A percentile compares a stretch with the other conserved stretches of the same genome.
These are phyloP conservation scores for Colletotrichum neosansevieriae DNA, from an alignment of 2,329 filamentous ascomycete species.

Conservation along the genomic window DNA sequence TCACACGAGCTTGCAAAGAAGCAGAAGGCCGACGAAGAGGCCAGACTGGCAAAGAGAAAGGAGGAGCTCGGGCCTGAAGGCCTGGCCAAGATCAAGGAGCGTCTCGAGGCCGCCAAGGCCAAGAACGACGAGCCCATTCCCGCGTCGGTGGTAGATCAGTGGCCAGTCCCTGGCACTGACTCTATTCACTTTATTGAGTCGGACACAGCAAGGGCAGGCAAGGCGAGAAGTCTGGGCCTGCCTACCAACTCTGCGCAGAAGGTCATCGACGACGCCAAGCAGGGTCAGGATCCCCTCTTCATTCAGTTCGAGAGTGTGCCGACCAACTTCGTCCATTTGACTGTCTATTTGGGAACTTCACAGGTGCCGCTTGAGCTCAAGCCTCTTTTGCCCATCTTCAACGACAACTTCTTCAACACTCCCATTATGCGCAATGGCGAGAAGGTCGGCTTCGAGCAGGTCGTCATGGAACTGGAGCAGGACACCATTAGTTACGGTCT, in stretches of 20 bases:
- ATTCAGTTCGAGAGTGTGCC: conserved; percentile 97
- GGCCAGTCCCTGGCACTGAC: conserved; percentile 85
- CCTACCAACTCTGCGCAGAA: conserved; percentile 78
- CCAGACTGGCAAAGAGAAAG: conserved; percentile 82
- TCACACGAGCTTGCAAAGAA: conserved; percentile 83
- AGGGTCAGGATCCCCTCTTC: conserved; percentile 78
- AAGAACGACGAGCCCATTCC: conserved; percentile 93
- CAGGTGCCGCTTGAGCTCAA: conserved; percentile 84
- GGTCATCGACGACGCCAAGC: conserved; percentile 76
- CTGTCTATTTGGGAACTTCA: conserved; percentile 82
- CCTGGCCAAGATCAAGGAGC: conserved; percentile 78
- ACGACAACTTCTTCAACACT: conserved; percentile 94
- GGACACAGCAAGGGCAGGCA: conserved; percentile 83
- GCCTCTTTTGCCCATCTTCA: conserved; percentile 86
- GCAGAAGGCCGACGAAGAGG: conserved; percentile 84
- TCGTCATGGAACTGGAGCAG: conserved; percentile 89
- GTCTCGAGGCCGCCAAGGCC: conserved; percentile 84
- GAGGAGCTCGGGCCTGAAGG: conserved; percentile 85
- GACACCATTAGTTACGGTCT: conserved; percentile 90
- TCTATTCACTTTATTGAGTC: conserved; percentile 97
- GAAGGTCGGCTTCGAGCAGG: conserved; percentile 87
- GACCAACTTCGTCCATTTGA: conserved; percentile 91
- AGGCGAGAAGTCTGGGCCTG: conserved; percentile 77
- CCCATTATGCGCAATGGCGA: conserved; percentile 83
- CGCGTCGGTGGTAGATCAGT: conserved; percentile 80